These are phyloP conservation scores for Blastocystis sp. DNA, from an alignment of 352 stramenopile genomes.

Conservation along the genomic window DNA sequence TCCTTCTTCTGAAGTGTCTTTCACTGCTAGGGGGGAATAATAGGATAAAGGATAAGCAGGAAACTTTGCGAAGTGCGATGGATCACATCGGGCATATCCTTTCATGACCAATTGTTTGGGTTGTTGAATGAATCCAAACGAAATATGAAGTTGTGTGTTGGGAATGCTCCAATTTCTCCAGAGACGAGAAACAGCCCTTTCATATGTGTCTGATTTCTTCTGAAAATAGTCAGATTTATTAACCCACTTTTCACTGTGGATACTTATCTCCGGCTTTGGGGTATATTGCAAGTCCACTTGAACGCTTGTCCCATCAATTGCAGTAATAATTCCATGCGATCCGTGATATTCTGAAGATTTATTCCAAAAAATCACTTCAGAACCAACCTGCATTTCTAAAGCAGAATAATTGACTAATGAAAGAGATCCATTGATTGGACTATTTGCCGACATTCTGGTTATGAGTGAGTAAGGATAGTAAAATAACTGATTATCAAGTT, in stretches of 20 bases:
- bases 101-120: not conserved
- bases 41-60: not conserved
- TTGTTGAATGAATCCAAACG: not conserved
- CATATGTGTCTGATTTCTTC: no score
- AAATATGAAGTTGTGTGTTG: not conserved
- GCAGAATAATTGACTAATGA: not conserved
- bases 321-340: not conserved
- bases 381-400: not conserved
- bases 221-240: no score
- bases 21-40: not conserved
- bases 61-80: not conserved
- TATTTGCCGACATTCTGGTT: not conserved
- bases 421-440: not conserved
- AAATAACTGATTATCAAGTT: not conserved
- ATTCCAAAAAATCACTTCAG: not conserved
- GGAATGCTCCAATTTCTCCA: no score
- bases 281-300: no score
- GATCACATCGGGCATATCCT: not conserved
- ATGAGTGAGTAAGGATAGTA: constrained; percentile 7
- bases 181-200: no score
- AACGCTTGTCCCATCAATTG: no score
- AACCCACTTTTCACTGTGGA: no score
- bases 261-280: no score
- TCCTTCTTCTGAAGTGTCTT: not conserved
- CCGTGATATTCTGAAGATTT: not conserved